Conservation (phyloP, 2,329 filamentous ascomycete species). For the Alternaria arbusti region DNA sequence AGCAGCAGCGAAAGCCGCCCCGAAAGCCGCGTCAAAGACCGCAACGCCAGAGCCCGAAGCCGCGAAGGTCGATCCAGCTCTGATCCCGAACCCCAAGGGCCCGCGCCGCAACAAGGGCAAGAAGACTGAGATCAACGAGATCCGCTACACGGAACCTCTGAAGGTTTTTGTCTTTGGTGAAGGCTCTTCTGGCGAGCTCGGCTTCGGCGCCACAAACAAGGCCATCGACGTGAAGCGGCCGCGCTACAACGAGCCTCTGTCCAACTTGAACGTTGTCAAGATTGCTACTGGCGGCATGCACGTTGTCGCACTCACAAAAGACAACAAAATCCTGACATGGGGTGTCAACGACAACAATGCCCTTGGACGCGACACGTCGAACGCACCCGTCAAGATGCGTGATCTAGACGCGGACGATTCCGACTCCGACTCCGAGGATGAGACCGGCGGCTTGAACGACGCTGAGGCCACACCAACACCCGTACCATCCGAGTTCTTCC, state of each 20-base stretch:
- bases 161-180: constrained; percentile 83
- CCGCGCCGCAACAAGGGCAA: constrained; percentile 38
- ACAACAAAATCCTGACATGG: constrained; percentile 85
- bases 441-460: constrained; percentile 73
- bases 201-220: constrained; percentile 71
- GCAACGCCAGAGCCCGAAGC: constrained; percentile 11
- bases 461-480: constrained; percentile 70
- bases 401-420: constrained; percentile 60
- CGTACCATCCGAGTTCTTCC: constrained; percentile 63
- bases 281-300: constrained; percentile 85
- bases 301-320: constrained; percentile 74
- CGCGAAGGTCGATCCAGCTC: constrained; percentile 18
- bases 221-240: constrained; percentile 77
- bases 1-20: constrained; percentile 16
- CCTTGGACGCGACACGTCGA: constrained; percentile 74
- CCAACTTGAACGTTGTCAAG: constrained; percentile 71
- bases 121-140: constrained; percentile 64
- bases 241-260: constrained; percentile 68
- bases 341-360: constrained; percentile 87
- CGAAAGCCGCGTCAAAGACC: constrained; percentile 15
- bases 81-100: constrained; percentile 36
- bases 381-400: constrained; percentile 65
- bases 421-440: constrained; percentile 54
- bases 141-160: constrained; percentile 65
- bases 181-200: constrained; percentile 81